phyloP scores from a whole-genome alignment of 495 filamentous ascomycete genomes.

The Trypethelium eluteriae region DNA sequence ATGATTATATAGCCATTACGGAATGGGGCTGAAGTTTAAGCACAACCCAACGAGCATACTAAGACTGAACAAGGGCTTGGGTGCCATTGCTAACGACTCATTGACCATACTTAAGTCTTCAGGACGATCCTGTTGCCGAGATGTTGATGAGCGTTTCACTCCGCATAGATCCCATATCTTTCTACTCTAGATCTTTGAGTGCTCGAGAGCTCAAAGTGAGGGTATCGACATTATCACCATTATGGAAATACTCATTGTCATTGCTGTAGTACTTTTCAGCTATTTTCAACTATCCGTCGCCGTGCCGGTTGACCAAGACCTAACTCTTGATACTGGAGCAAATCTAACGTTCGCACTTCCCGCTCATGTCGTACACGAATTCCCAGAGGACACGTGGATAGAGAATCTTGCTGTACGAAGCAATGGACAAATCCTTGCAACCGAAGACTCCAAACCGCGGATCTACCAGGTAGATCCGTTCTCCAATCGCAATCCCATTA shows the following conservation, averaged over 20 bases:
- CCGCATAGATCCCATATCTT: too few relatives aligned
- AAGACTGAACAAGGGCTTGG: too few relatives aligned
- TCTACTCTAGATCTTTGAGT: background rate
- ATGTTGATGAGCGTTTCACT: too few relatives aligned
- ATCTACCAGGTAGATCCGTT: slow-evolving; percentile 20
- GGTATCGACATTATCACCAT: background rate
- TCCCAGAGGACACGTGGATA: slow-evolving; percentile 19
- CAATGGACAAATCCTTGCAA: slow-evolving; percentile 18
- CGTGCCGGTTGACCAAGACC: background rate
- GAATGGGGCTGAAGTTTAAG: too few relatives aligned
- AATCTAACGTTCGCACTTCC: background rate
- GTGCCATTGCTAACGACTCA: too few relatives aligned
- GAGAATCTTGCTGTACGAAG: slow-evolving; percentile 20
- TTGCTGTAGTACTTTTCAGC: background rate
- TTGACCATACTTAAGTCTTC: too few relatives aligned
- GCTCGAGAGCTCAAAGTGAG: background rate
- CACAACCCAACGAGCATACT: too few relatives aligned
- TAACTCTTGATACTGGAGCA: background rate
- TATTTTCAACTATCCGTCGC: background rate
- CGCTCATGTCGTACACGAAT: slow-evolving; percentile 4
- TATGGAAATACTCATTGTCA: background rate
- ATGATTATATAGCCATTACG: too few relatives aligned
- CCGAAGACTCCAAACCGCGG: slow-evolving; percentile 10
- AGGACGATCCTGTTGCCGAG: too few relatives aligned
- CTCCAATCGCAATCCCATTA: background rate